phyloP scores from a whole-genome alignment of 2,329 filamentous ascomycete genomes.

The Thelonectria discophora region DNA sequence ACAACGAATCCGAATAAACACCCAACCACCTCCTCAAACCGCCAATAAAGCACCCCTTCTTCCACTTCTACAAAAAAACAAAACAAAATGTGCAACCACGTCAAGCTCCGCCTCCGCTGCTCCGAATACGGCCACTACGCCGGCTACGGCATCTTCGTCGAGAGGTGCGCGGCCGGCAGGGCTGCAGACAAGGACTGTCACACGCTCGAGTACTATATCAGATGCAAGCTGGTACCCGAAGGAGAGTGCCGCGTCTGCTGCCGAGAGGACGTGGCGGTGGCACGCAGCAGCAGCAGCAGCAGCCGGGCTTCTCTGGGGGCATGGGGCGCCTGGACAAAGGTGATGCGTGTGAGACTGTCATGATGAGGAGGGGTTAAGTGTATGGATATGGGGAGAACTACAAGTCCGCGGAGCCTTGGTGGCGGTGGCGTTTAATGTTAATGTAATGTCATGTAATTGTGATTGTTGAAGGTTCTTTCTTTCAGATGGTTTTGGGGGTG shows the following conservation, averaged over 20 bases:
- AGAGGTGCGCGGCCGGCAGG: slow-evolving; percentile 4
- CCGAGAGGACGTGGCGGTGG: not conserved
- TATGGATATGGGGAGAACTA: no score
- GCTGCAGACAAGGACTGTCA: not conserved
- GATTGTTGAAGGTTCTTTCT: not conserved
- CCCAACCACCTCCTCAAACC: no score
- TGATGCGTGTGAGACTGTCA: not conserved
- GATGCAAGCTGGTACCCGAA: not conserved
- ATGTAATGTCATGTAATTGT: not conserved
- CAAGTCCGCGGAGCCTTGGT: no score
- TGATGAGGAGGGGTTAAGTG: not conserved
- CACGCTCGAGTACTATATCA: not conserved
- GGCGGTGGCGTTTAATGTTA: no score
- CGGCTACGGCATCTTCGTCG: slow-evolving; percentile 14
- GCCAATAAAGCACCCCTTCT: no score
- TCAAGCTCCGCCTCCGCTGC: slow-evolving; percentile 15
- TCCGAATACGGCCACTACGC: slow-evolving; percentile 7
- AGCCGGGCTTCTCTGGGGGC: no score
- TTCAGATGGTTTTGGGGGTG: not conserved
- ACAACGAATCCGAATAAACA: no score
- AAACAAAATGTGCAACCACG: slow-evolving; percentile 11
- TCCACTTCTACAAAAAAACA: no score
- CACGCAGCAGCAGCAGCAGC: not conserved
- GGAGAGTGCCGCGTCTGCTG: slow-evolving; percentile 12
- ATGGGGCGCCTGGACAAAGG: no score